Percentiles rank a stretch among this genome's conserved stretches.
Evolutionary conservation across 768 basidiomycete species (phyloP).

Genomic region (Tylopilus sp.): DNA sequence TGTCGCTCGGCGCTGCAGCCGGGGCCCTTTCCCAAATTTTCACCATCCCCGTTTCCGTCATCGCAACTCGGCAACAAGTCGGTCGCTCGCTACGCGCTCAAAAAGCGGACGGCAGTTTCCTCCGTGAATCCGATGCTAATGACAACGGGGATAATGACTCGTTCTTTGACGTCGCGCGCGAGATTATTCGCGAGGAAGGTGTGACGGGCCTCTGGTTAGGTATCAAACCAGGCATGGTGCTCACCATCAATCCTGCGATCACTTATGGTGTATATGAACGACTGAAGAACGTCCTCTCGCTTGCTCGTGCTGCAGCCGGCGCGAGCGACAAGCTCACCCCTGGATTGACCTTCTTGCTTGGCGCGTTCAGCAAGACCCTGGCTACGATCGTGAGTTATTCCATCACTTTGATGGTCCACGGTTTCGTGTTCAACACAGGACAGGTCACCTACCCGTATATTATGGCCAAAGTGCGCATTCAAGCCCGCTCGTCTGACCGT

Average conservation of each 20-base stretch:
- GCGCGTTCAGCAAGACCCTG: slow-evolving; percentile 90
- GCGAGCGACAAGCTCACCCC: slow-evolving; percentile 65
- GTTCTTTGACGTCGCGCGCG: slow-evolving; percentile 73
- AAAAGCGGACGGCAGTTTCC: neutral
- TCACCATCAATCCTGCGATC: slow-evolving; percentile 96
- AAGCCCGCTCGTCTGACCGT: slow-evolving; percentile 67
- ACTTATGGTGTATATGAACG: slow-evolving; percentile 96
- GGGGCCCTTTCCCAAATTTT: slow-evolving; percentile 96
- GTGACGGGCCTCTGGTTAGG: slow-evolving; percentile 90
- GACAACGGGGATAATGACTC: slow-evolving; percentile 50
- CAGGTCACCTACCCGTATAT: slow-evolving; percentile 95
- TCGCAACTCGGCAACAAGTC: slow-evolving; percentile 96
- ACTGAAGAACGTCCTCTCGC: slow-evolving; percentile 69
- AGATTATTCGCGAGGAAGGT: slow-evolving; percentile 89
- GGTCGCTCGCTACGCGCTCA: slow-evolving; percentile 39
- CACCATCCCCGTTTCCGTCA: slow-evolving; percentile 96
- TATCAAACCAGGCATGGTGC: slow-evolving; percentile 86
- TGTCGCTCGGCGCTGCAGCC: slow-evolving; percentile 85
- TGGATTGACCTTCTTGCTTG: slow-evolving; percentile 77
- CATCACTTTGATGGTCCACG: no score
- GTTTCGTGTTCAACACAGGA: neutral
- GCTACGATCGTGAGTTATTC: slow-evolving; percentile 77
- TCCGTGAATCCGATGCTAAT: neutral
- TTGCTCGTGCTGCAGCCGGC: slow-evolving; percentile 46
- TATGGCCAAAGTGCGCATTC: slow-evolving; percentile 95